Conservation (phyloP, 108 stramenopile species). For the Phaeodactylum tricornutum region DNA sequence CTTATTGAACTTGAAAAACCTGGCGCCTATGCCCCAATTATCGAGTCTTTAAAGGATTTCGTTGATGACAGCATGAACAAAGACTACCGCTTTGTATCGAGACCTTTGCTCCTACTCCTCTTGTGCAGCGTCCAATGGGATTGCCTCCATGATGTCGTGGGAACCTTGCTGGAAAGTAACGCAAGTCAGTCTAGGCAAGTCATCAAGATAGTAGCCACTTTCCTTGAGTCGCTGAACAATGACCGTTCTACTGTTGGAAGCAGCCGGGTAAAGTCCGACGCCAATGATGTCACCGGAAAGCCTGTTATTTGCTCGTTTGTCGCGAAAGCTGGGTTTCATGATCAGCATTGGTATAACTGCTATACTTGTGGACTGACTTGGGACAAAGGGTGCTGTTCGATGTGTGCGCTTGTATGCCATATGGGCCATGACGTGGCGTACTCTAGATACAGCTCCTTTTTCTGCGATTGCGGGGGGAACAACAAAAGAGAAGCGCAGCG, state of each 20-base stretch:
- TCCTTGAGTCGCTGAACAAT: neutral
- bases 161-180: neutral
- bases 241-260: neutral
- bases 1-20: no score
- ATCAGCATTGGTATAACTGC: conserved; percentile 80
- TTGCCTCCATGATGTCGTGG: neutral
- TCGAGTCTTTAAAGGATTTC: no score
- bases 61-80: no score
- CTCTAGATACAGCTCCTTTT: conserved; percentile 67
- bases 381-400: conserved; percentile 80
- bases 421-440: conserved; percentile 78
- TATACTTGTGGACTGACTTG: conserved; percentile 74
- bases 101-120: neutral
- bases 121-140: neutral
- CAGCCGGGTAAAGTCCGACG: neutral
- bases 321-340: conserved; percentile 62
- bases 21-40: no score
- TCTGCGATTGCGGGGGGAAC: conserved; percentile 86
- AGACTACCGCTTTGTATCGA: no score
- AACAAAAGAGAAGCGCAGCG: conserved; percentile 24
- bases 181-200: neutral
- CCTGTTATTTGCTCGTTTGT: conserved; percentile 52
- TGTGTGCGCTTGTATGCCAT: conserved; percentile 74
- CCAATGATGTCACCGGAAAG: neutral
- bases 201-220: neutral